Percentiles rank a stretch among this genome's conserved stretches.
These are phyloP conservation scores for Osmozyma mogii DNA, from an alignment of 805 yeast genomes.

Conservation along the genomic window DNA sequence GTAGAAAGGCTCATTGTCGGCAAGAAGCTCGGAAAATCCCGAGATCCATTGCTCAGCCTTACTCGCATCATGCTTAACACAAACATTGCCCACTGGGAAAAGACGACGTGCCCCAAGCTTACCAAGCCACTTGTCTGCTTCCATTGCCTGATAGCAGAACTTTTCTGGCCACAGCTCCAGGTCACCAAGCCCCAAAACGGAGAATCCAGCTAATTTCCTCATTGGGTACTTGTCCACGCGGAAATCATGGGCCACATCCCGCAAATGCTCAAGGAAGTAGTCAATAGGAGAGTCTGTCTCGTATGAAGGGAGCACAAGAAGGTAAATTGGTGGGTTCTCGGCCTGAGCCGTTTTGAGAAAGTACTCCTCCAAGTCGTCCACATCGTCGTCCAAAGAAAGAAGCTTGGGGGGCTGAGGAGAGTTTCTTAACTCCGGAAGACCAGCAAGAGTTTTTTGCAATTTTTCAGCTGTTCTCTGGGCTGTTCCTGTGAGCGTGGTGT, in stretches of 20 bases:
- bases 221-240: slow-evolving; percentile 80
- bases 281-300: slow-evolving; percentile 91
- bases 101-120: slow-evolving; percentile 82
- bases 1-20: slow-evolving; percentile 63
- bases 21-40: slow-evolving; percentile 49
- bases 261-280: slow-evolving; percentile 70
- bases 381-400: slow-evolving; percentile 67
- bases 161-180: slow-evolving; percentile 75
- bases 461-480: slow-evolving; percentile 60
- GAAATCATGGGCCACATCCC: slow-evolving; percentile 78
- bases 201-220: slow-evolving; percentile 60
- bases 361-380: slow-evolving; percentile 77
- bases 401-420: slow-evolving; percentile 54
- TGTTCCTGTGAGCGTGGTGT: slow-evolving; percentile 81
- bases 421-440: slow-evolving; percentile 16
- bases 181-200: slow-evolving; percentile 86
- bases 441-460: slow-evolving; percentile 33
- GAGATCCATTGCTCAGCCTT: slow-evolving; percentile 62
- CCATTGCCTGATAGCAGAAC: slow-evolving; percentile 79
- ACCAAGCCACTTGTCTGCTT: slow-evolving; percentile 67
- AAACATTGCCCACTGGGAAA: slow-evolving; percentile 76
- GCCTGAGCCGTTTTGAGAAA: slow-evolving; percentile 44
- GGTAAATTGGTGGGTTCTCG: slow-evolving; percentile 43
- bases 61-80: slow-evolving; percentile 60
- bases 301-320: slow-evolving; percentile 79